phyloP scores from a whole-genome alignment of 495 filamentous ascomycete species.

The Aspergillus carlsbadensis region DNA sequence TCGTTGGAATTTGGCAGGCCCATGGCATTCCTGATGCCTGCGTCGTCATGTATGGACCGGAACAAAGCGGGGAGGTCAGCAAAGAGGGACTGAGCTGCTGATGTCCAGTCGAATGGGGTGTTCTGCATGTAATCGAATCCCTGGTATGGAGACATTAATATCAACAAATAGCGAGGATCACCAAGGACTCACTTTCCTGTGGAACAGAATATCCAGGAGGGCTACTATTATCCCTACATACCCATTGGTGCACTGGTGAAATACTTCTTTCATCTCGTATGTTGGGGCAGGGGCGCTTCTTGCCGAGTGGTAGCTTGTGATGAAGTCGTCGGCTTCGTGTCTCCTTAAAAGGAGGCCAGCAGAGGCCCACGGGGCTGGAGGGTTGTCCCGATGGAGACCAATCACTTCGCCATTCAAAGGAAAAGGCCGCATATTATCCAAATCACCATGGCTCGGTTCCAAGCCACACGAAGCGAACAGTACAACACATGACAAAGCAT shows the following conservation, averaged over 20 bases:
- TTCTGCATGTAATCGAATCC: too few species aligned
- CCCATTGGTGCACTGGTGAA: background rate
- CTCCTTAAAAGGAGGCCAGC: background rate
- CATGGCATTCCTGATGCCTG: too few species aligned
- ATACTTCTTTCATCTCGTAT: background rate
- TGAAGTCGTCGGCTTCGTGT: background rate
- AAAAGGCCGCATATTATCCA: too few species aligned
- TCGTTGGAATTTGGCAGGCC: too few species aligned
- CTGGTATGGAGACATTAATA: too few species aligned
- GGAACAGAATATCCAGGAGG: background rate
- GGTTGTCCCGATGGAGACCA: too few species aligned
- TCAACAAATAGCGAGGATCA: background rate
- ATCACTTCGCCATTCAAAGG: too few species aligned
- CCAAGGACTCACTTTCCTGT: background rate
- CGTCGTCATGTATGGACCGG: too few species aligned
- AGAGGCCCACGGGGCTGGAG: background rate
- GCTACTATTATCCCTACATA: background rate
- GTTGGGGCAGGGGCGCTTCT: background rate
- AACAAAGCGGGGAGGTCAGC: too few species aligned
- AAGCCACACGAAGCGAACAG: background rate
- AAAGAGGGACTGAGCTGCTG: too few species aligned
- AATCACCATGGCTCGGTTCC: too few species aligned
- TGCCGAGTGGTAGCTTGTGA: background rate
- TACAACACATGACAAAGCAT: background rate
- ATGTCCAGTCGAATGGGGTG: too few species aligned